These are phyloP conservation scores for Pseudohalonectria lignicola DNA, from an alignment of 2,329 filamentous ascomycete species.

Conservation along the genomic window DNA sequence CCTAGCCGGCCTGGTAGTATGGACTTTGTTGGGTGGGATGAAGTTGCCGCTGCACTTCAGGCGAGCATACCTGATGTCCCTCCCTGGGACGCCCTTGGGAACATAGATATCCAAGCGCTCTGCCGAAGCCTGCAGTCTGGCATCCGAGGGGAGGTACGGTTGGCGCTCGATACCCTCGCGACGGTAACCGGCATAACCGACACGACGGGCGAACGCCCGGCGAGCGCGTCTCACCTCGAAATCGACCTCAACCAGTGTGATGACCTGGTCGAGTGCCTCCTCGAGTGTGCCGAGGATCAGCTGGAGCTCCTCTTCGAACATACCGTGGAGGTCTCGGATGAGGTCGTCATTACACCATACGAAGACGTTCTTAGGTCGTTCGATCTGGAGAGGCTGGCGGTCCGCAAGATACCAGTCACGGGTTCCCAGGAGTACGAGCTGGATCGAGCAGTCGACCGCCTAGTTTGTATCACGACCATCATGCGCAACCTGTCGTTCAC, in stretches of 20 bases:
- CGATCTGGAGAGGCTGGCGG: conserved; percentile 56
- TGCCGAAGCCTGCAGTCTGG: conserved; percentile 85
- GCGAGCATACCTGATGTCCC: conserved; percentile 54
- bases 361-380: conserved; percentile 80
- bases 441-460: conserved; percentile 72
- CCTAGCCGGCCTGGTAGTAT: too few relatives aligned
- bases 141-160: conserved; percentile 77
- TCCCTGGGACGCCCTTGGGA: conserved; percentile 63
- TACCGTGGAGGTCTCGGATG: conserved; percentile 75
- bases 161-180: conserved; percentile 77
- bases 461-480: conserved; percentile 87
- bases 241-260: conserved; percentile 65
- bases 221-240: conserved; percentile 51
- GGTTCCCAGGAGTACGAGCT: conserved; percentile 71
- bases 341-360: conserved; percentile 71
- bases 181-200: too few relatives aligned
- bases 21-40: neutral
- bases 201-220: conserved; percentile 19
- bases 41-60: neutral
- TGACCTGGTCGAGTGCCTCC: conserved; percentile 74
- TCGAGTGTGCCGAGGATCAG: conserved; percentile 88
- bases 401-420: conserved; percentile 64
- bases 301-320: conserved; percentile 76
- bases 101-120: conserved; percentile 82
- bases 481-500: conserved; percentile 85